Percentiles rank a stretch among this genome's conserved stretches.
These are phyloP conservation scores for Aspergillus sparsus DNA, from an alignment of 495 filamentous ascomycete species.

Conservation along the genomic window DNA sequence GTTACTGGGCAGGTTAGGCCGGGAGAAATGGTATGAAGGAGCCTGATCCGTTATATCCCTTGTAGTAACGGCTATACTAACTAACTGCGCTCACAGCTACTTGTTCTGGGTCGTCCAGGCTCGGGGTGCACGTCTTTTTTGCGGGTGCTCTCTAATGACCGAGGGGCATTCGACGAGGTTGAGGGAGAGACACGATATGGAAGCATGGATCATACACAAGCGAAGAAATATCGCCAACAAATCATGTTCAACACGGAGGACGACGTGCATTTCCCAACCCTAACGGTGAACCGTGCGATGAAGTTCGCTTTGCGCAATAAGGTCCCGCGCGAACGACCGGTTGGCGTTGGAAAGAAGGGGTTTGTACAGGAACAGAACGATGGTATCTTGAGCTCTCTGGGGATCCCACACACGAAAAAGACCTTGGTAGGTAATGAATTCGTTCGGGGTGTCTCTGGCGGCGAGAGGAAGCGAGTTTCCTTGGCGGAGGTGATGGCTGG, in stretches of 20 bases:
- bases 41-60: not conserved
- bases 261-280: slow-evolving; percentile 78
- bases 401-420: slow-evolving; percentile 74
- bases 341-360: slow-evolving; percentile 47
- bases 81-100: slow-evolving; percentile 27
- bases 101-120: slow-evolving; percentile 48
- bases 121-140: slow-evolving; percentile 48
- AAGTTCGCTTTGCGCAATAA: slow-evolving; percentile 75
- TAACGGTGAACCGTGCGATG: slow-evolving; percentile 79
- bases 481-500: slow-evolving; percentile 71
- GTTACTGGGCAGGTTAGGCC: slow-evolving; percentile 41
- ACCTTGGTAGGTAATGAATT: slow-evolving; percentile 83
- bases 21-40: slow-evolving; percentile 41
- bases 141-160: slow-evolving; percentile 41
- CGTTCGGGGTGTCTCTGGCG: slow-evolving; percentile 77
- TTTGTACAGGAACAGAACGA: slow-evolving; percentile 69
- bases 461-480: slow-evolving; percentile 81
- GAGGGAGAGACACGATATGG: slow-evolving; percentile 36
- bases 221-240: slow-evolving; percentile 38
- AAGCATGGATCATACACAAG: slow-evolving; percentile 38
- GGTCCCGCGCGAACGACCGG: slow-evolving; percentile 62
- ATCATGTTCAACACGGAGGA: slow-evolving; percentile 54
- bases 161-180: slow-evolving; percentile 40
- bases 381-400: slow-evolving; percentile 74
- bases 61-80: not conserved